phyloP scores from a whole-genome alignment of 164 flowering plant species.

The Tinospora cordifolia region DNA sequence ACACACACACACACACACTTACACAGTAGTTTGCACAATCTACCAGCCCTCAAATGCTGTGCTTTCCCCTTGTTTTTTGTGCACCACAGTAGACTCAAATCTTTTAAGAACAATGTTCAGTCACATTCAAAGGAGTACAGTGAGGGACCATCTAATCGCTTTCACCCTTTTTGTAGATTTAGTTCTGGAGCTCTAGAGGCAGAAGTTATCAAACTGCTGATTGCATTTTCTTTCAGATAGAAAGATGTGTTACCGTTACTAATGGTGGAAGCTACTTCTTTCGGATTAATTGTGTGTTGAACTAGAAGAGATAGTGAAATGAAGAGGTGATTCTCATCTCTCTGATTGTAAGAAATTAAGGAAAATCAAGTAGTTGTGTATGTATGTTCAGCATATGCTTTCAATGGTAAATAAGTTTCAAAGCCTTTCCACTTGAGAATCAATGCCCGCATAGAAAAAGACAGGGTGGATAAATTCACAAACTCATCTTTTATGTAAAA shows the following conservation, averaged over 20 bases:
- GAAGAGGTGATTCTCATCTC: neutral
- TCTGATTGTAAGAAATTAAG: neutral
- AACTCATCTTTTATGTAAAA: too few relatives aligned
- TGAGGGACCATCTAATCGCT: neutral
- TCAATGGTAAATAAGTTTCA: too few relatives aligned
- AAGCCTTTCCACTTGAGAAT: too few relatives aligned
- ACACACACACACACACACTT: too few relatives aligned
- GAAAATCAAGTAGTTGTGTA: neutral
- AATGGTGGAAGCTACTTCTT: neutral
- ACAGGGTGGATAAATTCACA: neutral
- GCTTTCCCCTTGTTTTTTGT: neutral
- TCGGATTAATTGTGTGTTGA: neutral
- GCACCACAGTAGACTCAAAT: neutral
- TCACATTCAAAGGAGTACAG: neutral
- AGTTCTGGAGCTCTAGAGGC: conserved; percentile 6
- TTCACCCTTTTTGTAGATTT: neutral
- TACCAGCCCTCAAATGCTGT: neutral
- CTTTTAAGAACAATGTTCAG: neutral
- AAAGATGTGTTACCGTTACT: neutral
- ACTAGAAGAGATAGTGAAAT: neutral
- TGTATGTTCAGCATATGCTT: neutral
- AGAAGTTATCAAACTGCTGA: neutral
- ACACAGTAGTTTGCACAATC: too few relatives aligned
- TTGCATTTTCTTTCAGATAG: neutral
- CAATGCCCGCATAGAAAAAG: neutral